phyloP scores from a whole-genome alignment of 176 grass and related monocot species.

The Eleusine coracana region DNA sequence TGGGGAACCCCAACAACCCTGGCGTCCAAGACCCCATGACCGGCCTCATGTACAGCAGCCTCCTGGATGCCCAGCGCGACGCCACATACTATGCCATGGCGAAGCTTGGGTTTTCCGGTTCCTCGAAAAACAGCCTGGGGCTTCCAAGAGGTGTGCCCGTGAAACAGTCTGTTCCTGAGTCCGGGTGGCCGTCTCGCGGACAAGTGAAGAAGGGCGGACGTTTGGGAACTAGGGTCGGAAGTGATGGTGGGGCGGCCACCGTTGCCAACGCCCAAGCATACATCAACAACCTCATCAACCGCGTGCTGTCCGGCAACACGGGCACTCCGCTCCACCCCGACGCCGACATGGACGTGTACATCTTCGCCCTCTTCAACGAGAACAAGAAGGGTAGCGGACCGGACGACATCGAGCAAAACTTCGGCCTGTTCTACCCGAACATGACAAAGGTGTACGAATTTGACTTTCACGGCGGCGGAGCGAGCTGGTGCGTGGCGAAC shows the following conservation, averaged over 20 bases:
- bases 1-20: slow-evolving; percentile 17
- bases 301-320: slow-evolving; percentile 46
- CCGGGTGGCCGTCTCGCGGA: slow-evolving; percentile 44
- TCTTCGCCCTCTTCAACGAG: slow-evolving; percentile 84
- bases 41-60: slow-evolving; percentile 51
- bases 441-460: slow-evolving; percentile 59
- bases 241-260: background rate
- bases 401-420: slow-evolving; percentile 50
- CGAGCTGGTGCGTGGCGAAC: slow-evolving; percentile 52
- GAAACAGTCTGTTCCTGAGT: slow-evolving; percentile 42
- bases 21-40: slow-evolving; percentile 38
- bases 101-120: slow-evolving; percentile 18
- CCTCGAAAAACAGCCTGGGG: background rate
- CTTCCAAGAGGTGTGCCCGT: background rate
- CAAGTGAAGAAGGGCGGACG: background rate
- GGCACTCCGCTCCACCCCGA: slow-evolving; percentile 49
- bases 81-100: slow-evolving; percentile 57
- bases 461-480: slow-evolving; percentile 33
- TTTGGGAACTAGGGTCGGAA: background rate
- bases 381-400: slow-evolving; percentile 47
- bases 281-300: slow-evolving; percentile 50
- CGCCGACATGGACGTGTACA: slow-evolving; percentile 50
- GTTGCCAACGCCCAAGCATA: slow-evolving; percentile 46
- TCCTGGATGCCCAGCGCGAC: slow-evolving; percentile 75
- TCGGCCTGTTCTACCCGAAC: slow-evolving; percentile 66